phyloP scores from a whole-genome alignment of 2,329 filamentous ascomycete genomes.

The Emmonsia crescens region DNA sequence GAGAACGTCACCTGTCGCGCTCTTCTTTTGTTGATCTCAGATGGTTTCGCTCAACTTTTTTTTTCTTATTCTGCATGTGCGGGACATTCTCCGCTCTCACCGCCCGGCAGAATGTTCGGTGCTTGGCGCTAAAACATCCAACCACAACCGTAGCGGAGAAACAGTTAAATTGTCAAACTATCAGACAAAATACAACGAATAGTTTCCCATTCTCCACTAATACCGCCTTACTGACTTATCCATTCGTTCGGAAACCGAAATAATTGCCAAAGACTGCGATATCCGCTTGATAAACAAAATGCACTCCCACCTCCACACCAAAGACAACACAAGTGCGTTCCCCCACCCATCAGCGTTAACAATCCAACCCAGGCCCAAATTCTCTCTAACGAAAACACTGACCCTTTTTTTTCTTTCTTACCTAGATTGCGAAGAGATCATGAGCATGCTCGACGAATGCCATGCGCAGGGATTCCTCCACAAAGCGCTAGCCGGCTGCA shows the following conservation, averaged over 20 bases:
- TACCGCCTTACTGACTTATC: neutral
- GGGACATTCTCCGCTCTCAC: slow-evolving; percentile 10
- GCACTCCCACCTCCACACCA: slow-evolving; percentile 96
- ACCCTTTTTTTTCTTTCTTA: slow-evolving; percentile 3
- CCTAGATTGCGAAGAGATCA: slow-evolving; percentile 85
- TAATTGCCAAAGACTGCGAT: neutral
- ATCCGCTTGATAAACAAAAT: slow-evolving; percentile 42
- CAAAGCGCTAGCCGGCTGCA: slow-evolving; percentile 87
- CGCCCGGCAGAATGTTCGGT: slow-evolving; percentile 23
- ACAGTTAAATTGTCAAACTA: too few relatives aligned
- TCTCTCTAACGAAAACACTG: slow-evolving; percentile 3
- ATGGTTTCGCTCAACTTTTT: neutral
- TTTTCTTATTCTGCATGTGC: neutral
- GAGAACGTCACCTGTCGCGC: neutral
- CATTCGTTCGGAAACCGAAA: neutral
- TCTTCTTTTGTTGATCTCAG: neutral
- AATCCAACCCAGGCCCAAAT: neutral
- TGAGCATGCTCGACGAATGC: slow-evolving; percentile 89
- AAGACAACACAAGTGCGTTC: slow-evolving; percentile 69
- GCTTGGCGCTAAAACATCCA: neutral
- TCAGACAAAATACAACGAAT: neutral
- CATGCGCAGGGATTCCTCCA: slow-evolving; percentile 85
- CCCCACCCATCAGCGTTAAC: neutral
- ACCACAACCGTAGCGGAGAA: neutral
- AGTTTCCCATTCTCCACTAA: neutral